Percentiles rank a stretch among this genome's conserved stretches.
phyloP scores from a whole-genome alignment of 2,329 filamentous ascomycete genomes.

The Hypocreales sp. region DNA sequence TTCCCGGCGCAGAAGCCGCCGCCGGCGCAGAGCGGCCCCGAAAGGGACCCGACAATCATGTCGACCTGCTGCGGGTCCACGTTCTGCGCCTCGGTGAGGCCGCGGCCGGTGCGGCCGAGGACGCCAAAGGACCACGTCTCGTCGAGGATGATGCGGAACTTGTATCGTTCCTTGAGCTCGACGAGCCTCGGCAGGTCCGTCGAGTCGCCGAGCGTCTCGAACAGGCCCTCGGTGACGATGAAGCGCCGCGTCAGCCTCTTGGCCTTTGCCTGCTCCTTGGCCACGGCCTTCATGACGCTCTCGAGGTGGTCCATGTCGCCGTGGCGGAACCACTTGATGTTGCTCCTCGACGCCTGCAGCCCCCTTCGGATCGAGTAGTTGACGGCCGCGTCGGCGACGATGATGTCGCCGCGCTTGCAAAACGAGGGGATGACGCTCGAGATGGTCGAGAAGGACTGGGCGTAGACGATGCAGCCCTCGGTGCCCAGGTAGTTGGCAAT shows the following conservation, averaged over 20 bases:
- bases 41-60: constrained; percentile 90
- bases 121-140: constrained; percentile 97
- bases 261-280: constrained; percentile 68
- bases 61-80: constrained; percentile 87
- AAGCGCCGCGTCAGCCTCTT: constrained; percentile 86
- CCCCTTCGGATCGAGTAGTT: constrained; percentile 93
- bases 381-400: constrained; percentile 84
- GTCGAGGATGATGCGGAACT: constrained; percentile 93
- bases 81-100: constrained; percentile 90
- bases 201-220: constrained; percentile 78
- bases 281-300: constrained; percentile 67
- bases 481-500: constrained; percentile 83
- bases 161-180: constrained; percentile 89
- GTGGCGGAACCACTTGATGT: constrained; percentile 86
- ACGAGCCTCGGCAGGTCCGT: constrained; percentile 78
- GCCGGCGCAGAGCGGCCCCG: constrained; percentile 78
- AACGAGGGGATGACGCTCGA: constrained; percentile 95
- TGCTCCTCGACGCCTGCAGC: constrained; percentile 82
- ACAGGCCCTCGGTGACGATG: constrained; percentile 89
- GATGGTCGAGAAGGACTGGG: constrained; percentile 91
- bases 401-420: constrained; percentile 92
- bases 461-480: constrained; percentile 83
- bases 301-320: constrained; percentile 93
- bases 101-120: constrained; percentile 77
- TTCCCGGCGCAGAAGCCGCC: constrained; percentile 92